A percentile compares a stretch with the other conserved stretches of the same genome.
Evolutionary conservation across 441 rosid genomes (phyloP).

Genomic region (Pelargonium fulgidum): DNA sequence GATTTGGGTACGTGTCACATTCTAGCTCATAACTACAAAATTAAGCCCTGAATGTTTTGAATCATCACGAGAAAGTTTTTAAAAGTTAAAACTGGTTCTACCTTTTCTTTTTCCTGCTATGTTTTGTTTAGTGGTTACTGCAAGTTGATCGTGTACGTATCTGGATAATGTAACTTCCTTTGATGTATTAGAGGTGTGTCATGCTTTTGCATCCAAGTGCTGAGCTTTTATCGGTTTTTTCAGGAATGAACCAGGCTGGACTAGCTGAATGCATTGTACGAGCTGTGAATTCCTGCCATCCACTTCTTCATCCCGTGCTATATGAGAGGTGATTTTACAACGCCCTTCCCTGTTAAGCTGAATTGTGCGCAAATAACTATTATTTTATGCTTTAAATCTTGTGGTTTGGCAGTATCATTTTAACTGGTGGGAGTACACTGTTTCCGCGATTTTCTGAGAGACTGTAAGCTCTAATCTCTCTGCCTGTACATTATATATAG

Average conservation of each 20-base stretch:
- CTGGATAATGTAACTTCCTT: conserved; percentile 2
- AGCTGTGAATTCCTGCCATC: conserved; percentile 76
- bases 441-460: conserved; percentile 73
- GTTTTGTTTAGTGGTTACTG: neutral
- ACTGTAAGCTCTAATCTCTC: conserved; percentile 47
- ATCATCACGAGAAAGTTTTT: neutral
- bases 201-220: neutral
- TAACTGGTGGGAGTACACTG: conserved; percentile 88
- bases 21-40: conserved; percentile 4
- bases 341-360: neutral
- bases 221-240: conserved; percentile 11
- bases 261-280: conserved; percentile 92
- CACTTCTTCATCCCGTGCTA: conserved; percentile 79
- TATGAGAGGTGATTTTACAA: conserved; percentile 57
- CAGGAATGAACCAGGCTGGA: conserved; percentile 97
- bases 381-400: conserved; percentile 20
- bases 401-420: conserved; percentile 55
- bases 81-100: neutral
- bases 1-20: conserved; percentile 61
- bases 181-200: neutral
- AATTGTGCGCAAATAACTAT: neutral
- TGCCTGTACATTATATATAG: neutral
- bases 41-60: neutral
- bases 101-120: neutral
- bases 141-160: neutral